phyloP scores from a whole-genome alignment of 2,329 filamentous ascomycete species.

The Sporothrix mexicana region DNA sequence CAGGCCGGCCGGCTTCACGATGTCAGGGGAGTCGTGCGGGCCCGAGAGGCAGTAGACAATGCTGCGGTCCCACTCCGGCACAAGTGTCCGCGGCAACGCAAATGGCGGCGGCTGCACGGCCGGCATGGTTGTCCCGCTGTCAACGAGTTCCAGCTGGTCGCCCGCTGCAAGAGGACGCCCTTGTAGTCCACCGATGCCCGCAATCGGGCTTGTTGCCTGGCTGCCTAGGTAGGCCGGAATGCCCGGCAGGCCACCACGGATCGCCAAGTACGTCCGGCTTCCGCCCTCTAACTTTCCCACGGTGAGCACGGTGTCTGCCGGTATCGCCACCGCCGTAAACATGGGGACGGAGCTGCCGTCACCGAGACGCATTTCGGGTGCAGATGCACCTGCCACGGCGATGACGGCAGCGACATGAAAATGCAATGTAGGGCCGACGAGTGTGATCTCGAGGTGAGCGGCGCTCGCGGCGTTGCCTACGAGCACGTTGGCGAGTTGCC shows the following conservation, averaged over 20 bases:
- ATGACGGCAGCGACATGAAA: constrained; percentile 62
- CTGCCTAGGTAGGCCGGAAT: neutral
- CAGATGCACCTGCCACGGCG: constrained; percentile 63
- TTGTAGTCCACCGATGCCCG: constrained; percentile 56
- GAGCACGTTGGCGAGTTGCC: constrained; percentile 63
- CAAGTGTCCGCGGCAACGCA: no score
- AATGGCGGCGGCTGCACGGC: no score
- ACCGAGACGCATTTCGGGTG: no score
- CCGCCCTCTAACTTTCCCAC: neutral
- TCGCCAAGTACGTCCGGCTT: constrained; percentile 49
- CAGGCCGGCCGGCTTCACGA: no score
- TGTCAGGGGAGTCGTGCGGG: no score
- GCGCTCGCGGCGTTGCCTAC: constrained; percentile 59
- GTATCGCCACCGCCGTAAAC: constrained; percentile 55
- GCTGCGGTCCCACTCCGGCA: no score
- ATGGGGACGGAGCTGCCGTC: no score
- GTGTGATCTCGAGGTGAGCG: constrained; percentile 65
- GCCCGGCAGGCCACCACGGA: constrained; percentile 47
- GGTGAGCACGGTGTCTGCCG: neutral
- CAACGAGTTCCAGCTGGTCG: constrained; percentile 56
- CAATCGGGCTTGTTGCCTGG: neutral
- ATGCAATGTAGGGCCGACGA: constrained; percentile 63
- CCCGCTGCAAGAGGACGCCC: constrained; percentile 60
- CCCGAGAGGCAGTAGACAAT: no score
- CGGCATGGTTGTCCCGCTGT: neutral